Percentiles rank a stretch among this genome's conserved stretches.
Conservation (phyloP, 805 yeast species). For the Yarrowia keelungensis region DNA sequence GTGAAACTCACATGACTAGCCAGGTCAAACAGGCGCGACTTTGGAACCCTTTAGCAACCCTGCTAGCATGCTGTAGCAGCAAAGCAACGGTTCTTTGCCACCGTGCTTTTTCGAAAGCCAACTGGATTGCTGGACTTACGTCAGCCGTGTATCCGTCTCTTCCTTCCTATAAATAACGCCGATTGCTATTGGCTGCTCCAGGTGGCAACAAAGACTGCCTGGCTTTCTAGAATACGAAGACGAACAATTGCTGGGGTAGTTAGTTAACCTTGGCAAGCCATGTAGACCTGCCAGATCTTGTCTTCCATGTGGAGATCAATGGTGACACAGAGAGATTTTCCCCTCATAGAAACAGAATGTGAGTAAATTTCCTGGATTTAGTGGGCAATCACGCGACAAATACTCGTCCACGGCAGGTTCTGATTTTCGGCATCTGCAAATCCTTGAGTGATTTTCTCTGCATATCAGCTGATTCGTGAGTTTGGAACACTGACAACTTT, state of each 20-base stretch:
- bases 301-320: too few relatives aligned
- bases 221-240: neutral
- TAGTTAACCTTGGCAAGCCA: neutral
- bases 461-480: constrained; percentile 18
- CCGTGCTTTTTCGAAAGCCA: neutral
- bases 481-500: constrained; percentile 1
- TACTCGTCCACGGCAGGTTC: neutral
- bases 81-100: too few relatives aligned
- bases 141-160: neutral
- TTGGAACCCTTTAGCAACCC: too few relatives aligned
- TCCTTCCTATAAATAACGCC: neutral
- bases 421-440: neutral
- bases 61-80: too few relatives aligned
- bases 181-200: neutral
- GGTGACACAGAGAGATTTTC: neutral
- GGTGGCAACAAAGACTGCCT: neutral
- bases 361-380: neutral
- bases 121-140: neutral
- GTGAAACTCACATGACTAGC: too few relatives aligned
- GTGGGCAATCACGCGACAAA: neutral
- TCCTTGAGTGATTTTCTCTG: neutral
- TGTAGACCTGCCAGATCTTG: neutral
- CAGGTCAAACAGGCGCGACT: too few relatives aligned
- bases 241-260: neutral
- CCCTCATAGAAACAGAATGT: neutral